Percentiles rank a stretch among this genome's conserved stretches.
Evolutionary conservation across 768 basidiomycete genomes (phyloP).

Genomic region (Trametes punicea): DNA sequence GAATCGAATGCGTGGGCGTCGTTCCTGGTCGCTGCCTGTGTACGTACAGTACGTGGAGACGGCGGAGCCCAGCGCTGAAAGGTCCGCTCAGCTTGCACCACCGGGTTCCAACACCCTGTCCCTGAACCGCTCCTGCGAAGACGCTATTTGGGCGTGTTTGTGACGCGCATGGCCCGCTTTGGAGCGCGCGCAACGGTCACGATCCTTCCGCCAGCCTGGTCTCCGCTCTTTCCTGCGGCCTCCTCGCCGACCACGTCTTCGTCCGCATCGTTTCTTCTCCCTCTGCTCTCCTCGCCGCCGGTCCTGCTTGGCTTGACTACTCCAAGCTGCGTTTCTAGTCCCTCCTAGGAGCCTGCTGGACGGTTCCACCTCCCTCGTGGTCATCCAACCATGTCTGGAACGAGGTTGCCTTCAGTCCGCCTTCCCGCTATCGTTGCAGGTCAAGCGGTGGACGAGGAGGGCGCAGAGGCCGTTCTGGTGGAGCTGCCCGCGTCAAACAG

Average conservation of each 20-base stretch:
- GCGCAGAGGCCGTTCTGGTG: conserved; percentile 43
- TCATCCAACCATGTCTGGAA: conserved; percentile 30
- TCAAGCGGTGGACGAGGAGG: conserved; percentile 40
- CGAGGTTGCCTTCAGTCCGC: conserved; percentile 47
- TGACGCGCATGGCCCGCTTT: background rate
- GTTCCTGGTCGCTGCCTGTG: background rate
- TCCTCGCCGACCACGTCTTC: conserved; percentile 12
- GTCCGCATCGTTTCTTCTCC: background rate
- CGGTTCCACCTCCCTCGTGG: conserved; percentile 13
- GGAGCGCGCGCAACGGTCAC: conserved; percentile 2
- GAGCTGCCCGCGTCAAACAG: conserved; percentile 49
- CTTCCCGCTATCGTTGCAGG: conserved; percentile 39
- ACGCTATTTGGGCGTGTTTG: conserved; percentile 12
- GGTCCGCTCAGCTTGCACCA: background rate
- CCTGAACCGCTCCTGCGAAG: background rate
- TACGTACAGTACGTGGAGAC: conserved; percentile 1
- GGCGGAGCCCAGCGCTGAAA: conserved; percentile 2
- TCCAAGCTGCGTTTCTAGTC: background rate
- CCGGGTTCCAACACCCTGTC: background rate
- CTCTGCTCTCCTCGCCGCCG: background rate
- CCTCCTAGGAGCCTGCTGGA: conserved; percentile 17
- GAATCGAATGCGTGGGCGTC: no score
- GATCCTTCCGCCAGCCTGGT: background rate
- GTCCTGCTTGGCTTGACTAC: background rate
- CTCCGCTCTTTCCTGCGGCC: conserved; percentile 8